Conservation (phyloP, 306 rosid species). For the Fagus crenata region DNA sequence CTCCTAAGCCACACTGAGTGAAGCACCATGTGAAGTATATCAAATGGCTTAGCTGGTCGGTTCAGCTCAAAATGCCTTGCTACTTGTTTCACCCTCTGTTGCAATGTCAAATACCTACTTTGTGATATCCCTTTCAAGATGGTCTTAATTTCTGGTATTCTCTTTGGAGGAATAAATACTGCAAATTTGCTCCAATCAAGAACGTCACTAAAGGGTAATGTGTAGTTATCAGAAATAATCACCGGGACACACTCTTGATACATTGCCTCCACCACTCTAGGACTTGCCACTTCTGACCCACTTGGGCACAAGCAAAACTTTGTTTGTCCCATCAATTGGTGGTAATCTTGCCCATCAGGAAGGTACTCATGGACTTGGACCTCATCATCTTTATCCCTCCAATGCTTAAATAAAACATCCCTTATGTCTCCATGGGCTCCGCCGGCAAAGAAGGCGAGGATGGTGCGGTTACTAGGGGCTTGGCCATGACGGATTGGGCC, state of each 20-base stretch:
- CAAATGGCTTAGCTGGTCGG: constrained; percentile 41
- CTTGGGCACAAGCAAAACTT: constrained; percentile 46
- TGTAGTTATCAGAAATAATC: constrained; percentile 31
- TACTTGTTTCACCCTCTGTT: constrained; percentile 34
- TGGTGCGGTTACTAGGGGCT: constrained; percentile 21
- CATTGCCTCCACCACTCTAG: constrained; percentile 43
- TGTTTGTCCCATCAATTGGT: constrained; percentile 33
- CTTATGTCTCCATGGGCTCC: constrained; percentile 41
- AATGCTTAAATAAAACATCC: constrained; percentile 30
- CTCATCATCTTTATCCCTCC: constrained; percentile 34
- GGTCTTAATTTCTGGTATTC: constrained; percentile 37
- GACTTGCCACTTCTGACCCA: constrained; percentile 46
- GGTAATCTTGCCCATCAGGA: constrained; percentile 33
- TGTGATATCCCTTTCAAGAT: constrained; percentile 30
- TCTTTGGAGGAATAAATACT: constrained; percentile 29
- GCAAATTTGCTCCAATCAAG: constrained; percentile 44
- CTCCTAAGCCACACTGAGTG: constrained; percentile 48
- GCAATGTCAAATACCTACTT: constrained; percentile 27
- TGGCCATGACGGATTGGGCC: constrained; percentile 22
- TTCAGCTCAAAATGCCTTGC: constrained; percentile 41
- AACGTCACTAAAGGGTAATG: constrained; percentile 36
- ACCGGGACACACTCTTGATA: constrained; percentile 43
- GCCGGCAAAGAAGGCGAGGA: constrained; percentile 43
- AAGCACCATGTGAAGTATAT: constrained; percentile 40
- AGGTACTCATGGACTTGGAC: constrained; percentile 40